Conservation (phyloP, 257 asterid genomes). For the Orobanche coerulescens region DNA sequence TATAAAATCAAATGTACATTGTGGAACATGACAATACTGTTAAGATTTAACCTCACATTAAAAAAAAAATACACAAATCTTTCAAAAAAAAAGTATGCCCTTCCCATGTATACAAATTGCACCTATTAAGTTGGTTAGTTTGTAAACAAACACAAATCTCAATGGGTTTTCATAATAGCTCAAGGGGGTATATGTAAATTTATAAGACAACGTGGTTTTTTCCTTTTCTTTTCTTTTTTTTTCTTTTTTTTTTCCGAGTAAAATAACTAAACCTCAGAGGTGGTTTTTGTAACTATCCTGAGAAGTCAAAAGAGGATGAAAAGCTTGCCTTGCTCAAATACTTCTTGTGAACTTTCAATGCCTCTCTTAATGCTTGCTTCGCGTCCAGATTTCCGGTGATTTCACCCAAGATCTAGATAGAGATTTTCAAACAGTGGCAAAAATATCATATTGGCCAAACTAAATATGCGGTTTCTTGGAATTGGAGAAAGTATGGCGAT, state of each 20-base stretch:
- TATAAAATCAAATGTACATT: no score
- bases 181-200: background rate
- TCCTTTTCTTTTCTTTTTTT: no score
- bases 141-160: background rate
- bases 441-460: background rate
- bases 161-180: no score
- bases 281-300: background rate
- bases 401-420: constrained; percentile 70
- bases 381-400: constrained; percentile 92
- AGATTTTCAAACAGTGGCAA: constrained; percentile 9
- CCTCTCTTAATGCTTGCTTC: constrained; percentile 66
- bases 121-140: no score
- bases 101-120: no score
- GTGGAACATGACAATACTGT: no score
- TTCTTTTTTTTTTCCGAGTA: background rate
- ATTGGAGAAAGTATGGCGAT: no score
- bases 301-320: constrained; percentile 1
- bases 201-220: background rate
- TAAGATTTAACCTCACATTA: no score
- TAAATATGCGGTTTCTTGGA: no score
- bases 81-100: no score
- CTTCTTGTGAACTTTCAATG: constrained; percentile 74
- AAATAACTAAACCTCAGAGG: no score
- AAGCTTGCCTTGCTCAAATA: constrained; percentile 76
- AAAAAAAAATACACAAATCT: no score